A percentile compares a stretch with the other conserved stretches of the same genome.
Conservation (phyloP, 1,284 basidiomycete species). For the Austropuccinia psidii region DNA sequence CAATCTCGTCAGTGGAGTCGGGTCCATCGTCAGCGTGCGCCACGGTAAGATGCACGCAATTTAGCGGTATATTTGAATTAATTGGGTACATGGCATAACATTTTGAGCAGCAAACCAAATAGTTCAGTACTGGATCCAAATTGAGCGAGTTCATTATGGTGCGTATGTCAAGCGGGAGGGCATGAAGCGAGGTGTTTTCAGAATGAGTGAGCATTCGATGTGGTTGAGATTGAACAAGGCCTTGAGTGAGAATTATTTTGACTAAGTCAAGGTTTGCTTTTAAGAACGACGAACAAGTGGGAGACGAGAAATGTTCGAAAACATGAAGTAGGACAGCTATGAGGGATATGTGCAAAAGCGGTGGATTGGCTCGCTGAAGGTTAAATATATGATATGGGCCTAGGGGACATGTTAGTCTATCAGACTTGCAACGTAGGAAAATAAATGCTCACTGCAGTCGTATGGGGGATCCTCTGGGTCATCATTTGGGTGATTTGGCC, state of each 20-base stretch:
- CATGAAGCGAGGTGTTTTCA: neutral
- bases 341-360: neutral
- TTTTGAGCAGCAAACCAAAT: neutral
- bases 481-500: too few species aligned
- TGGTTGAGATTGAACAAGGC: neutral
- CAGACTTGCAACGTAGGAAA: too few species aligned
- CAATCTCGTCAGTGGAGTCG: too few species aligned
- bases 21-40: too few species aligned
- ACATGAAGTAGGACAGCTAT: neutral
- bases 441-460: too few species aligned
- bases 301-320: constrained; percentile 13
- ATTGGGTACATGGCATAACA: constrained; percentile 9
- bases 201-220: neutral
- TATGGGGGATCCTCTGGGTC: too few species aligned
- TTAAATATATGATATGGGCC: constrained; percentile 11
- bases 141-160: neutral
- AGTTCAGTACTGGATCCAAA: neutral
- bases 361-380: constrained; percentile 5
- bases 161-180: neutral
- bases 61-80: neutral
- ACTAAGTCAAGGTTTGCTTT: neutral
- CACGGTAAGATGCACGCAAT: too few species aligned
- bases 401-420: too few species aligned
- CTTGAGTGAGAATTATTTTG: neutral
- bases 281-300: constrained; percentile 2